These are phyloP conservation scores for Vitis amurensis DNA, from an alignment of 164 flowering plant species.

Conservation along the genomic window DNA sequence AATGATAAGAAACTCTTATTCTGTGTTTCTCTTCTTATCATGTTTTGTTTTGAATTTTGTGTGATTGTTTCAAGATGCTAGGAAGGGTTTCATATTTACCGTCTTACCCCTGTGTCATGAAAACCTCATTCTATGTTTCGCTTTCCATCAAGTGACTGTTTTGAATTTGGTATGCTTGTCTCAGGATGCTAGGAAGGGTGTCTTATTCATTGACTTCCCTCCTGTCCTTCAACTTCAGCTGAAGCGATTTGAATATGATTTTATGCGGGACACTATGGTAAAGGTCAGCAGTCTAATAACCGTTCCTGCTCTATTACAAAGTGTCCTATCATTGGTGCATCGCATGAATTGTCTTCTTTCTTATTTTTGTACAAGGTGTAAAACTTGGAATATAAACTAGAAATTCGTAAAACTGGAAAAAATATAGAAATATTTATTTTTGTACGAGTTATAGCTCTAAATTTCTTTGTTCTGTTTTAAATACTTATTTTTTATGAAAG, in stretches of 20 bases:
- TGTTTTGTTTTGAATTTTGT: not conserved
- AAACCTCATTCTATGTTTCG: not conserved
- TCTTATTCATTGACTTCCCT: constrained; percentile 73
- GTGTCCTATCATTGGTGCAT: too few species aligned
- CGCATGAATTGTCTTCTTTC: too few species aligned
- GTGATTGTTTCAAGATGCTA: constrained; percentile 59
- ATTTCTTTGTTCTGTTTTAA: too few species aligned
- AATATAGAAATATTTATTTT: too few species aligned
- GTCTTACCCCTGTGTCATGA: constrained; percentile 49
- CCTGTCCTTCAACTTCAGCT: constrained; percentile 83
- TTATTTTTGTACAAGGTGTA: too few species aligned
- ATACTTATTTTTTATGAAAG: not conserved
- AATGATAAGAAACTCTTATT: not conserved
- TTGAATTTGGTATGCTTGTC: constrained; percentile 12
- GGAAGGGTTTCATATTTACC: constrained; percentile 66
- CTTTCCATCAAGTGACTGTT: not conserved
- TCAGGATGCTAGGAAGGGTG: constrained; percentile 81
- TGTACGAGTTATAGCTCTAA: too few species aligned
- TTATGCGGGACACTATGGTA: constrained; percentile 74
- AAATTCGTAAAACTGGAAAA: too few species aligned
- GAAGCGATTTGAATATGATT: constrained; percentile 78
- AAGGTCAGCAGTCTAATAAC: constrained; percentile 38
- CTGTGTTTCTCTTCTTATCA: not conserved
- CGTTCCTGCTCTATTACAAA: too few species aligned
- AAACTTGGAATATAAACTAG: too few species aligned